Percentiles rank a stretch among this genome's conserved stretches.
Conservation (phyloP, 2,329 filamentous ascomycete species). For the Tolypocladium paradoxum region DNA sequence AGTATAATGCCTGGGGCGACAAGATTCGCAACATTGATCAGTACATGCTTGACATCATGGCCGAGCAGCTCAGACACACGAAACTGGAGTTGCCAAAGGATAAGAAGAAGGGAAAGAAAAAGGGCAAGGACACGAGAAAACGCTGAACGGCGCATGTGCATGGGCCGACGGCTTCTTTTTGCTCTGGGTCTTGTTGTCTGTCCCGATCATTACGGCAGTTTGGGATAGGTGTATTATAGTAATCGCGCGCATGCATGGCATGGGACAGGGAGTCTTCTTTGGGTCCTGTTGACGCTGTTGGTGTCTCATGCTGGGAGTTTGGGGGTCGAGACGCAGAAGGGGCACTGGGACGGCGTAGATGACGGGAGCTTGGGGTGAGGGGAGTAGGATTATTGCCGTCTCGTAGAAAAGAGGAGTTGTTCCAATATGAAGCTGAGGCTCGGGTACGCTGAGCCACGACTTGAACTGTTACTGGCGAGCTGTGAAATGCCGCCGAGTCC, state of each 20-base stretch:
- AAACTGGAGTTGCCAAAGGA: conserved; percentile 54
- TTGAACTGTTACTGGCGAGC: not conserved
- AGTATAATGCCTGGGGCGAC: conserved; percentile 49
- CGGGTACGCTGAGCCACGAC: not conserved
- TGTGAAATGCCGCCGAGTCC: not conserved
- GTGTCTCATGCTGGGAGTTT: not conserved
- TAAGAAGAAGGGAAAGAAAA: conserved; percentile 46
- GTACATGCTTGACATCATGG: conserved; percentile 63
- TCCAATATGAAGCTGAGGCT: not conserved
- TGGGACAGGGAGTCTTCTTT: not conserved
- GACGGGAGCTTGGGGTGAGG: not conserved
- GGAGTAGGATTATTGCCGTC: not conserved
- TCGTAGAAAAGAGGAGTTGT: not conserved
- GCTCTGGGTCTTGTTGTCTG: not conserved
- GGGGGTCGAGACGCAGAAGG: not conserved
- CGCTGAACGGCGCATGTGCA: conserved; percentile 12
- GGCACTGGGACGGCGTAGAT: not conserved
- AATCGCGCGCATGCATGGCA: not conserved
- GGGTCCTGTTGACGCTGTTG: not conserved
- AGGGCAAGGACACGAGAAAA: conserved; percentile 47
- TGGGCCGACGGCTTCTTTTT: not conserved
- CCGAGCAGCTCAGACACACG: conserved; percentile 46
- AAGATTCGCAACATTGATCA: conserved; percentile 57
- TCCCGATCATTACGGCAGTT: not conserved
- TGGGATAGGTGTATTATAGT: not conserved